phyloP scores from a whole-genome alignment of 2,329 filamentous ascomycete genomes.

The Colletotrichum caudatum region DNA sequence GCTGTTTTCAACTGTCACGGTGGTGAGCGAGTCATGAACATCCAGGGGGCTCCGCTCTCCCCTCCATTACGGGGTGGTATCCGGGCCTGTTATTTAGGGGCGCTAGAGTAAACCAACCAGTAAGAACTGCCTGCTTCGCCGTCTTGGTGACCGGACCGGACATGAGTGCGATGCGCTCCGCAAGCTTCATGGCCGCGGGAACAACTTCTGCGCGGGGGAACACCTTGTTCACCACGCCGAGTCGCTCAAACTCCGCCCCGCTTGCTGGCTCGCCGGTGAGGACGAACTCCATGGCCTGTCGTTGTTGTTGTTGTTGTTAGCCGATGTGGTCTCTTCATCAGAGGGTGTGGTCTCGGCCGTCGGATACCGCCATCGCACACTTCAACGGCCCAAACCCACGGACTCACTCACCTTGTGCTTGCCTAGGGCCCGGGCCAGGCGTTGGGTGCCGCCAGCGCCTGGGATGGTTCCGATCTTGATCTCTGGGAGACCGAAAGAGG shows the following conservation, averaged over 20 bases:
- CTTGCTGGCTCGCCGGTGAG: slow-evolving; percentile 55
- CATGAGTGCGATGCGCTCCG: slow-evolving; percentile 54
- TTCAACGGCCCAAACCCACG: slow-evolving; percentile 42
- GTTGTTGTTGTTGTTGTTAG: slow-evolving; percentile 39
- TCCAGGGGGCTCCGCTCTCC: neutral
- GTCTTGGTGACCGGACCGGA: slow-evolving; percentile 55
- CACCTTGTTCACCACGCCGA: slow-evolving; percentile 55
- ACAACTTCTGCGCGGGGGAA: slow-evolving; percentile 52
- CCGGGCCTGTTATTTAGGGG: neutral
- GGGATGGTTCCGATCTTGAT: slow-evolving; percentile 56
- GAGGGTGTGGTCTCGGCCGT: slow-evolving; percentile 38
- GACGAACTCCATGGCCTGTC: slow-evolving; percentile 59
- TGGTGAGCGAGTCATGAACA: slow-evolving; percentile 42
- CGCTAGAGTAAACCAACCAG: slow-evolving; percentile 48
- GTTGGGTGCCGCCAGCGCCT: slow-evolving; percentile 56
- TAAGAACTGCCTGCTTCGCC: slow-evolving; percentile 58
- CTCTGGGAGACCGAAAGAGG: slow-evolving; percentile 56
- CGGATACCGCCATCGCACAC: slow-evolving; percentile 41
- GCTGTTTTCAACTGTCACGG: slow-evolving; percentile 54
- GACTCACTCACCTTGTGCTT: slow-evolving; percentile 54
- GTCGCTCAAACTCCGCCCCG: slow-evolving; percentile 53
- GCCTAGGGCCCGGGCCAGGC: slow-evolving; percentile 55
- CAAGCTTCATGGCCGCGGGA: slow-evolving; percentile 53
- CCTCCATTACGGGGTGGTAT: slow-evolving; percentile 13
- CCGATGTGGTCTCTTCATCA: slow-evolving; percentile 38